A percentile compares a stretch with the other conserved stretches of the same genome.
Conservation (phyloP, 2,329 filamentous ascomycete genomes). For the Beauveria scarabaeidicola region DNA sequence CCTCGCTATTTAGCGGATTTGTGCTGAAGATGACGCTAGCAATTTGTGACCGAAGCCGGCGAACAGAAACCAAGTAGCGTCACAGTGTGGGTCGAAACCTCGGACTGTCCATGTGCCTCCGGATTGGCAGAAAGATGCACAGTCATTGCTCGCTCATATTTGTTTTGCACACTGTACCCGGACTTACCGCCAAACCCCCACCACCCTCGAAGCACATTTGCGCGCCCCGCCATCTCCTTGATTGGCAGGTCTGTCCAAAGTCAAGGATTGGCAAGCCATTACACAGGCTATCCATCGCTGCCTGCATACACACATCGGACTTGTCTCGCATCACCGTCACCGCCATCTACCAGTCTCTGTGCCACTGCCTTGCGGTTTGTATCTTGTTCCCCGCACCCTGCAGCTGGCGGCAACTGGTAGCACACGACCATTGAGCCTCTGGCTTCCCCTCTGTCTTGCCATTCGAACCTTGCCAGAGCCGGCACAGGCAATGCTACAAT, state of each 20-base stretch:
- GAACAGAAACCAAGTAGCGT: background rate
- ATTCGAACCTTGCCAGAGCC: background rate
- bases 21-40: slow-evolving; percentile 1
- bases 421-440: background rate
- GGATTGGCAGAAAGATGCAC: background rate
- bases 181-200: background rate
- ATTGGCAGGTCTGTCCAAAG: background rate
- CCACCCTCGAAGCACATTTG: slow-evolving; percentile 3
- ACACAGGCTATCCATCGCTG: background rate
- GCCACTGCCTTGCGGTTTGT: background rate
- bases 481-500: background rate
- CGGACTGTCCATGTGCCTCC: background rate
- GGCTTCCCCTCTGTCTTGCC: background rate
- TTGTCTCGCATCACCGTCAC: slow-evolving; percentile 9
- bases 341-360: slow-evolving; percentile 1
- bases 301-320: slow-evolving; percentile 4
- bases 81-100: background rate
- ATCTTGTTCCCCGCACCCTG: background rate
- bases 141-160: background rate
- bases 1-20: background rate
- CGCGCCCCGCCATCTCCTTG: slow-evolving; percentile 4
- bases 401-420: slow-evolving; percentile 1
- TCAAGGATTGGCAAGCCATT: background rate
- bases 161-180: background rate
- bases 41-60: slow-evolving; percentile 8